phyloP scores from a whole-genome alignment of 352 stramenopile species.

The Plasmopara muralis region DNA sequence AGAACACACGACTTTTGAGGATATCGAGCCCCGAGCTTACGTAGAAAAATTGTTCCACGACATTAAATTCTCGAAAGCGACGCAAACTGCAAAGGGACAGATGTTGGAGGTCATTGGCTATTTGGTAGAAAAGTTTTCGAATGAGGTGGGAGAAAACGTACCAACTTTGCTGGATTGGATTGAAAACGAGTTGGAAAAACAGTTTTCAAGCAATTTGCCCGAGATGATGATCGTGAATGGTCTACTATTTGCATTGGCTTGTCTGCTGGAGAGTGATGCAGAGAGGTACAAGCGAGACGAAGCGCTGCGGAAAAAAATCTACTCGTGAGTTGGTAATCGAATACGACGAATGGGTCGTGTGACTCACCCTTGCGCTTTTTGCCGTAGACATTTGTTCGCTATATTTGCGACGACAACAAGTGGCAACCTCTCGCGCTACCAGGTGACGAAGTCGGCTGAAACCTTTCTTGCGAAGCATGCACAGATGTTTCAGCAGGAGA shows the following conservation, averaged over 20 bases:
- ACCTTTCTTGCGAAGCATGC: slow-evolving; percentile 45
- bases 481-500: slow-evolving; percentile 38
- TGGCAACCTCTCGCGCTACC: slow-evolving; percentile 56
- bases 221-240: slow-evolving; percentile 77
- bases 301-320: slow-evolving; percentile 47
- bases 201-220: slow-evolving; percentile 53
- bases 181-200: slow-evolving; percentile 64
- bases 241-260: slow-evolving; percentile 50
- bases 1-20: slow-evolving; percentile 29
- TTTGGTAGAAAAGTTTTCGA: slow-evolving; percentile 44
- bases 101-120: slow-evolving; percentile 59
- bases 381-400: slow-evolving; percentile 45
- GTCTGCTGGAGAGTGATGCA: slow-evolving; percentile 44
- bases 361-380: slow-evolving; percentile 3
- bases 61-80: slow-evolving; percentile 65
- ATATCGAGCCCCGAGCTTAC: slow-evolving; percentile 46
- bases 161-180: slow-evolving; percentile 50
- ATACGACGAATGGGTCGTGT: background rate
- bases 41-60: slow-evolving; percentile 70
- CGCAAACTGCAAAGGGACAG: slow-evolving; percentile 64
- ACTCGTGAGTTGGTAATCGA: slow-evolving; percentile 36
- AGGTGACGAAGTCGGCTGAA: slow-evolving; percentile 57
- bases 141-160: slow-evolving; percentile 25
- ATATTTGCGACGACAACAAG: slow-evolving; percentile 53
- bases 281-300: slow-evolving; percentile 38